Percentiles rank a stretch among this genome's conserved stretches.
Conservation (phyloP, 2,329 filamentous ascomycete genomes). For the Fusarium mundagurra region DNA sequence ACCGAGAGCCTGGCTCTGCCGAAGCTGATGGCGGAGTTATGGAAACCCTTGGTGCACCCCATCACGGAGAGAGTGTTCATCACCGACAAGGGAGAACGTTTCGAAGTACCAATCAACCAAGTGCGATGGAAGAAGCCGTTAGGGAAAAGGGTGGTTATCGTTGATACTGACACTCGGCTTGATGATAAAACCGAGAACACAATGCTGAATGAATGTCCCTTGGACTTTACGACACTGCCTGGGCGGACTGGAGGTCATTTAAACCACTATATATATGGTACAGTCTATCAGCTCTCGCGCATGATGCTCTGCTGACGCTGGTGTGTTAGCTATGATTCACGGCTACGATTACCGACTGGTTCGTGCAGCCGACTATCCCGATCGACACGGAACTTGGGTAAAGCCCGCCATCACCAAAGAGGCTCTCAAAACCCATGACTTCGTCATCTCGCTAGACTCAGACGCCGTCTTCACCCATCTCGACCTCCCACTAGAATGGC, state of each 20-base stretch:
- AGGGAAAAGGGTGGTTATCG: background rate
- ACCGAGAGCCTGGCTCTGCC: background rate
- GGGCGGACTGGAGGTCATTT: conserved; percentile 20
- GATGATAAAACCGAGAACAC: background rate
- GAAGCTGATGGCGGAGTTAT: background rate
- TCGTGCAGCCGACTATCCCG: conserved; percentile 51
- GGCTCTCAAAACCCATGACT: conserved; percentile 51
- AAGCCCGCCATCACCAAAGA: conserved; percentile 53
- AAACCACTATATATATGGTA: conserved; percentile 40
- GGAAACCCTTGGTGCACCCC: conserved; percentile 13
- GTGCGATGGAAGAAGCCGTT: conserved; percentile 12
- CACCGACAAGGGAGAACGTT: conserved; percentile 13
- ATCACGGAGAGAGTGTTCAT: conserved; percentile 2
- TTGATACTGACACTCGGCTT: conserved; percentile 18
- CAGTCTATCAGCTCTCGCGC: background rate
- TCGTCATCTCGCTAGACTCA: conserved; percentile 57
- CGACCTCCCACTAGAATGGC: conserved; percentile 58
- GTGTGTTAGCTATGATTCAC: conserved; percentile 50
- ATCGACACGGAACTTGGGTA: conserved; percentile 58
- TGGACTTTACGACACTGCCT: background rate
- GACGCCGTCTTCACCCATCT: conserved; percentile 55
- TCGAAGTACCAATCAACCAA: background rate
- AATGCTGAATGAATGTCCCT: conserved; percentile 1
- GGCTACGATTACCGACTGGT: conserved; percentile 61
- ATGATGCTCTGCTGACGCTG: background rate